Conservation (phyloP, 2,329 filamentous ascomycete genomes). For the Hypoxylon sp. region DNA sequence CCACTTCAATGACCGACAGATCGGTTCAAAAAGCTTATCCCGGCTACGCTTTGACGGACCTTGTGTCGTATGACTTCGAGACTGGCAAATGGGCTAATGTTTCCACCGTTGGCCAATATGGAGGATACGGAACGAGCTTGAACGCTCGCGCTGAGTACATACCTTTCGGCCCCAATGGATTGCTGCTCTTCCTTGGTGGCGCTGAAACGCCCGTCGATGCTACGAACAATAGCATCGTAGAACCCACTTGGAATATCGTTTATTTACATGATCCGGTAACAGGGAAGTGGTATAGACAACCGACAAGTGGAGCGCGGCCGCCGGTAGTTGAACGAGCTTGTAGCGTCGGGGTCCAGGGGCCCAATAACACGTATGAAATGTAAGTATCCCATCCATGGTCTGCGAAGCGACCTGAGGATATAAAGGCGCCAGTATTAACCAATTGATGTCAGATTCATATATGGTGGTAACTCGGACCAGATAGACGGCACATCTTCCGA, state of each 20-base stretch:
- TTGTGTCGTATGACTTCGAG: constrained; percentile 52
- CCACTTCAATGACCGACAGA: constrained; percentile 44
- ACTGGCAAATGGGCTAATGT: constrained; percentile 51
- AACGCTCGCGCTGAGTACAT: constrained; percentile 51
- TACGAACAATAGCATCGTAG: constrained; percentile 37
- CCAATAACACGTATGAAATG: constrained; percentile 55
- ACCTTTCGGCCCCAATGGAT: constrained; percentile 52
- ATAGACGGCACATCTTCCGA: constrained; percentile 46
- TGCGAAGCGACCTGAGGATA: no score
- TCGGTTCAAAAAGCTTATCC: constrained; percentile 41
- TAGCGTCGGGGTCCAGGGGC: constrained; percentile 51
- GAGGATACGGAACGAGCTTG: constrained; percentile 48
- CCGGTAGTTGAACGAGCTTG: constrained; percentile 51
- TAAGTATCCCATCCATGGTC: constrained; percentile 35
- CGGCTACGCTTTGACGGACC: constrained; percentile 48
- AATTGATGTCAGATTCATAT: constrained; percentile 51
- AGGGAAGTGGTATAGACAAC: constrained; percentile 53
- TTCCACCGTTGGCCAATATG: constrained; percentile 44
- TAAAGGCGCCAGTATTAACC: constrained; percentile 15
- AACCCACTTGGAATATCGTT: constrained; percentile 49
- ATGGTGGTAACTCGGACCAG: constrained; percentile 51
- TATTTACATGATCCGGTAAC: constrained; percentile 53
- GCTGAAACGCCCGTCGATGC: constrained; percentile 44
- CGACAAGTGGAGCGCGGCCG: constrained; percentile 51
- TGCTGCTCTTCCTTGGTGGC: constrained; percentile 54